A percentile compares a stretch with the other conserved stretches of the same genome.
These are phyloP conservation scores for Hanseniaspora hatyaiensis DNA, from an alignment of 805 yeast genomes.

Conservation along the genomic window DNA sequence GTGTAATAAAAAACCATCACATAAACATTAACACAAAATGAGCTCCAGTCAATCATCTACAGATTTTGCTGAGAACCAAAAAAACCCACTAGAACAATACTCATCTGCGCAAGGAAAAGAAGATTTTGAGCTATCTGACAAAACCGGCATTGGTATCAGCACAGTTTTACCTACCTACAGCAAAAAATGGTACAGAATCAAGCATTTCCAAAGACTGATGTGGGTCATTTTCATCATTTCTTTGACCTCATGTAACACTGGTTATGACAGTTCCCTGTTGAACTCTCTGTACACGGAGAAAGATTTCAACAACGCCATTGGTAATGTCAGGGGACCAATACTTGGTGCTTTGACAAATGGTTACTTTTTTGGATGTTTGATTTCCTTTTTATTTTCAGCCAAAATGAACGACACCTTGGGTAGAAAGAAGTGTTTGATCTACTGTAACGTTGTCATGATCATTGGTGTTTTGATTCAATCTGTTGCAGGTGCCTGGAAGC, in stretches of 20 bases:
- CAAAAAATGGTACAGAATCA: slow-evolving; percentile 30
- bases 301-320: slow-evolving; percentile 33
- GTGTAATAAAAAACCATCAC: too few relatives aligned
- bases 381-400: slow-evolving; percentile 28
- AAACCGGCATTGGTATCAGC: neutral
- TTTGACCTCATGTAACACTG: slow-evolving; percentile 38
- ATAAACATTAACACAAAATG: too few relatives aligned
- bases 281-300: slow-evolving; percentile 40
- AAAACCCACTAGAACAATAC: neutral
- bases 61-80: neutral
- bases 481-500: slow-evolving; percentile 23
- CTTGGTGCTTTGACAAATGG: slow-evolving; percentile 36
- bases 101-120: neutral
- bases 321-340: slow-evolving; percentile 31
- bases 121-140: neutral
- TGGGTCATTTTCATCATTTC: slow-evolving; percentile 33
- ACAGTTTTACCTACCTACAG: slow-evolving; percentile 20
- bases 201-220: slow-evolving; percentile 33
- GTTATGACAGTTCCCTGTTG: slow-evolving; percentile 40
- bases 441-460: slow-evolving; percentile 22
- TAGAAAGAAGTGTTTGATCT: slow-evolving; percentile 29
- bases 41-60: too few relatives aligned
- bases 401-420: slow-evolving; percentile 32
- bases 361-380: slow-evolving; percentile 33
- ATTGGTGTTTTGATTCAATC: slow-evolving; percentile 17